Base-by-base conservation (phyloP, 169 alveolate genomes). In the Plasmodium gallinaceum region DNA sequence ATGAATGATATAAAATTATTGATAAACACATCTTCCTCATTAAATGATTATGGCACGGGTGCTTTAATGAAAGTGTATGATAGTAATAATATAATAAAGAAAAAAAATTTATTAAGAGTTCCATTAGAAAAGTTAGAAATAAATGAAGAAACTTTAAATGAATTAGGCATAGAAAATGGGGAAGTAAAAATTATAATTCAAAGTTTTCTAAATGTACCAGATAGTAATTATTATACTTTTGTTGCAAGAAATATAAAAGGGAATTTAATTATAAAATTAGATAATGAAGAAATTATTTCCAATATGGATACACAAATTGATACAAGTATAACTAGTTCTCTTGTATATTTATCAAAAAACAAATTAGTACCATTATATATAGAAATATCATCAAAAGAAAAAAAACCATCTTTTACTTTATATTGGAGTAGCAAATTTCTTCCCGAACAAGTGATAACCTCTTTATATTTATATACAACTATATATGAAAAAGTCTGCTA, bases 61-160 rank as follows among this genome's bases (percentile, higher is more conserved):
- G 91, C 91, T 32, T 20, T 83, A 22, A 83, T 83, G 91, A 58
- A 69, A 57, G 58, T 83, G 68, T 83, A 83, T 48, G 91, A 83
- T 51, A 83, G 39, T 48, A 69, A 52, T 26, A 86, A 83, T 43
- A 57, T 70, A 69, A 48, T 37, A 14, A 54, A 69, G 18, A 83
- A 60, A 37, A 62, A 66, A 16, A 68, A 57, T 60, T 83, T 83
- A 72, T 43, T 83, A 62, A 68, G 54, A 39, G 74, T 57, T 20
- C 91, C 91, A 14, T 61, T 83, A 46, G 86, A 83, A 42, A 68
- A 48, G 14, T 69, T 83, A 69, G 43, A 69, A 54, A 58, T 83
- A 22, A 70, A 83, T 69, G 74, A 69, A 26, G 57, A 68, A 57
- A 52, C 12, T 9, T 83, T 83, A 68, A 70, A 58, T 22, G 66